phyloP scores from a whole-genome alignment of 192 early-diverging fungal genomes.

The Oehlia diaphana region DNA sequence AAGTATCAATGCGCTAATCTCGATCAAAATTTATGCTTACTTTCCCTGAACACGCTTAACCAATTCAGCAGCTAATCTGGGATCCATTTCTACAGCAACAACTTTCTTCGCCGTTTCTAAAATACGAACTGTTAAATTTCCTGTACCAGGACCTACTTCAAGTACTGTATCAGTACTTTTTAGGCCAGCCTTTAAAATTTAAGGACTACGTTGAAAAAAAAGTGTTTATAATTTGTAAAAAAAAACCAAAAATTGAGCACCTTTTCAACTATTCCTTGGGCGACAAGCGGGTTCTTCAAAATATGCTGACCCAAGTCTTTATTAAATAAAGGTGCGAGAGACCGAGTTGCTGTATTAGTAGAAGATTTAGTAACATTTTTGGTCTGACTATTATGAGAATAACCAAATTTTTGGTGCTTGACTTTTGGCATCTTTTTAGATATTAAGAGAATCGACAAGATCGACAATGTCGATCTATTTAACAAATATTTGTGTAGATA shows the following conservation, averaged over 20 bases:
- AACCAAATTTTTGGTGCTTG: conserved; percentile 28
- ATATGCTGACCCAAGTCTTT: conserved; percentile 98
- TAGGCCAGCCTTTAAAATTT: conserved; percentile 47
- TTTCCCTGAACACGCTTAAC: conserved; percentile 96
- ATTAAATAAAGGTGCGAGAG: conserved; percentile 91
- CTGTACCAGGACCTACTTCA: conserved; percentile 98
- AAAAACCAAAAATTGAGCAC: conserved; percentile 43
- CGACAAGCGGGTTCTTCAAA: conserved; percentile 96
- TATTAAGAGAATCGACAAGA: no score
- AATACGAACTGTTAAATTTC: conserved; percentile 95
- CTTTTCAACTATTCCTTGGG: conserved; percentile 96
- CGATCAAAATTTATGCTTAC: conserved; percentile 43
- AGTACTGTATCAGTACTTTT: conserved; percentile 73
- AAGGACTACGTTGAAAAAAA: not conserved
- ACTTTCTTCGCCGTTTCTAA: conserved; percentile 92
- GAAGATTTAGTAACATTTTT: conserved; percentile 36
- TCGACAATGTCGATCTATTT: no score
- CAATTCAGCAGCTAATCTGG: conserved; percentile 93
- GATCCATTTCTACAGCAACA: conserved; percentile 95
- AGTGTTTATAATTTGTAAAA: not conserved
- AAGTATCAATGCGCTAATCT: conserved; percentile 15
- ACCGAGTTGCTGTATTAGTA: conserved; percentile 34
- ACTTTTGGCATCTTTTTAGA: conserved; percentile 30
- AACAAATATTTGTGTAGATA: no score
- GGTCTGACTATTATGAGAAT: conserved; percentile 31